phyloP scores from a whole-genome alignment of 176 grass and related monocot genomes.

The Juncus inflexus region DNA sequence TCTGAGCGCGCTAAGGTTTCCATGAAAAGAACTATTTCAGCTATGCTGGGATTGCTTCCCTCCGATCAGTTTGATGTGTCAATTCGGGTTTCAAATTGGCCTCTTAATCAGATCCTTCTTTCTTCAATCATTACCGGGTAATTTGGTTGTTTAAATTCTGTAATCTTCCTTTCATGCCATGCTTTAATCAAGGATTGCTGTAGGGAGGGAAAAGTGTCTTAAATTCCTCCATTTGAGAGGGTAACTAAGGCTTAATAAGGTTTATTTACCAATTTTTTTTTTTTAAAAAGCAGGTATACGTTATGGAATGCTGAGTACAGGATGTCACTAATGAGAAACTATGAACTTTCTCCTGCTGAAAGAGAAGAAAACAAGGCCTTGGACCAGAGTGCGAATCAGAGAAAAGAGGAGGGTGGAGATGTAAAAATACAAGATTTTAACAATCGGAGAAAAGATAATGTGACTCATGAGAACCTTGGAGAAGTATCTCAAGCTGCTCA shows the following conservation, averaged over 20 bases:
- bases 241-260: neutral
- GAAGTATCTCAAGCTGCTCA: slow-evolving; percentile 25
- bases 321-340: slow-evolving; percentile 32
- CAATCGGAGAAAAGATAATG: neutral
- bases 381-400: slow-evolving; percentile 3
- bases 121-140: slow-evolving; percentile 51
- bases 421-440: slow-evolving; percentile 1
- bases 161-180: no score
- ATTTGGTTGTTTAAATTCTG: neutral
- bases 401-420: slow-evolving; percentile 11
- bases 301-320: slow-evolving; percentile 42
- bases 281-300: slow-evolving; percentile 24
- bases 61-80: slow-evolving; percentile 36
- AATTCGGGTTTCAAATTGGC: slow-evolving; percentile 21
- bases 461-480: slow-evolving; percentile 5
- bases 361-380: slow-evolving; percentile 6
- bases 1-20: slow-evolving; percentile 30
- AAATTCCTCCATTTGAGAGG: no score
- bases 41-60: slow-evolving; percentile 44
- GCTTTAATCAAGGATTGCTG: no score
- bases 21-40: slow-evolving; percentile 41
- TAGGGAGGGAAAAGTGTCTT: no score
- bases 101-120: slow-evolving; percentile 28
- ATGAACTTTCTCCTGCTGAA: slow-evolving; percentile 16
- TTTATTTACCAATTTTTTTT: slow-evolving; percentile 6